Evolutionary conservation across 139 green algal species (phyloP).

Genomic region (Tetraselmis chui): DNA sequence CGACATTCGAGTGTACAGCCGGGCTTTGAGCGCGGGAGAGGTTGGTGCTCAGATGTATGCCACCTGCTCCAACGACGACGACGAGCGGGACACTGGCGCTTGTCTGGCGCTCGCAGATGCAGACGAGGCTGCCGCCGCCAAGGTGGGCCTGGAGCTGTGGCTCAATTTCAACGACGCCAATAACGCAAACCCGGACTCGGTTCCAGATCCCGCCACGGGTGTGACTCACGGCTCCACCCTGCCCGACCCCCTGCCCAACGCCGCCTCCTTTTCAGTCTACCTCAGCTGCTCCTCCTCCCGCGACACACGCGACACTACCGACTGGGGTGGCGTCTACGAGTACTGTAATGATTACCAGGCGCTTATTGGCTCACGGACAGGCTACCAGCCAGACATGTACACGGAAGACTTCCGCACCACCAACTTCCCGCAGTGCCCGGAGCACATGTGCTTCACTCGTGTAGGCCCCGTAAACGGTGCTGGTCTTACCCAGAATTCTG

Average conservation of each 20-base stretch:
- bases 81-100: neutral
- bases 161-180: constrained; percentile 19
- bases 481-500: neutral
- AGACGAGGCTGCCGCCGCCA: neutral
- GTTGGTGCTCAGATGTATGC: constrained; percentile 7
- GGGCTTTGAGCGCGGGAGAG: neutral
- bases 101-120: neutral
- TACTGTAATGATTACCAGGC: neutral
- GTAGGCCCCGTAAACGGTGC: no score
- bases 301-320: neutral
- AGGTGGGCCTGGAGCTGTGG: constrained; percentile 11
- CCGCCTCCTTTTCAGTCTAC: neutral
- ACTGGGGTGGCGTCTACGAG: neutral
- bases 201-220: neutral
- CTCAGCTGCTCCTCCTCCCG: neutral
- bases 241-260: neutral
- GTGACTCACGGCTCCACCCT: neutral
- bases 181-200: neutral
- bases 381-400: neutral
- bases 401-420: neutral
- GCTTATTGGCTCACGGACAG: neutral
- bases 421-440: neutral
- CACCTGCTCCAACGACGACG: neutral
- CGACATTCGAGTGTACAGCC: constrained; percentile 15
- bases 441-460: neutral